These are phyloP conservation scores for Papiliotrema fonsecae DNA, from an alignment of 1,284 basidiomycete genomes.

Conservation along the genomic window DNA sequence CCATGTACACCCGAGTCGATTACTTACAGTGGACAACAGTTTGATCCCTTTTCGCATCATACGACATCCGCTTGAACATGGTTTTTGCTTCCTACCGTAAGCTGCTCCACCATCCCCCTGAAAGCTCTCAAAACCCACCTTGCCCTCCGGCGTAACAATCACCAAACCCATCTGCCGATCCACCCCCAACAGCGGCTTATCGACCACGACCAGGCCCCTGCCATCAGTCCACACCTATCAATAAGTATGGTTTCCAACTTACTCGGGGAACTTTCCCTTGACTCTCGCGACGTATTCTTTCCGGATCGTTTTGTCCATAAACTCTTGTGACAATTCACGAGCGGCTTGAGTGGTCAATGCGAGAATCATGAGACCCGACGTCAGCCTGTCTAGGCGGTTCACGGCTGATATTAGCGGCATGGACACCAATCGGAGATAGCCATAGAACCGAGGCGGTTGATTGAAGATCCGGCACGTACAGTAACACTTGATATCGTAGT, in stretches of 20 bases:
- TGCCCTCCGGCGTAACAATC: slow-evolving; percentile 88
- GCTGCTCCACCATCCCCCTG: slow-evolving; percentile 7
- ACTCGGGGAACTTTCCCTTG: slow-evolving; percentile 76
- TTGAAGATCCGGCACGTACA: slow-evolving; percentile 54
- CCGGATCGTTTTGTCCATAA: slow-evolving; percentile 69
- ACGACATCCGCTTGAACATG: slow-evolving; percentile 77
- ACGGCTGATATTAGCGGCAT: slow-evolving; percentile 58
- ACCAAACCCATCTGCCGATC: slow-evolving; percentile 95
- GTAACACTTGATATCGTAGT: slow-evolving; percentile 80
- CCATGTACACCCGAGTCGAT: not conserved
- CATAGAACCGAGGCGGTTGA: no score
- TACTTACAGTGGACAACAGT: slow-evolving; percentile 81
- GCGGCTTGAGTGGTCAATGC: slow-evolving; percentile 72
- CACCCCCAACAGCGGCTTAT: slow-evolving; percentile 82
- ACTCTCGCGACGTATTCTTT: slow-evolving; percentile 91
- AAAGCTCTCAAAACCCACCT: slow-evolving; percentile 54
- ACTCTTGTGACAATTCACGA: slow-evolving; percentile 69
- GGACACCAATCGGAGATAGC: not conserved
- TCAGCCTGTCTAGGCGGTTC: slow-evolving; percentile 90
- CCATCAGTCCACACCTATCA: slow-evolving; percentile 1
- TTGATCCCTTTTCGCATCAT: slow-evolving; percentile 75
- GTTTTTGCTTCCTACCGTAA: slow-evolving; percentile 72
- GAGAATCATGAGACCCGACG: slow-evolving; percentile 94
- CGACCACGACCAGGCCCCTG: slow-evolving; percentile 74
- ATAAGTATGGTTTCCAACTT: slow-evolving; percentile 38